Base-by-base conservation (phyloP, 2,329 filamentous ascomycete genomes). In the Blastomyces emzantsi region DNA sequence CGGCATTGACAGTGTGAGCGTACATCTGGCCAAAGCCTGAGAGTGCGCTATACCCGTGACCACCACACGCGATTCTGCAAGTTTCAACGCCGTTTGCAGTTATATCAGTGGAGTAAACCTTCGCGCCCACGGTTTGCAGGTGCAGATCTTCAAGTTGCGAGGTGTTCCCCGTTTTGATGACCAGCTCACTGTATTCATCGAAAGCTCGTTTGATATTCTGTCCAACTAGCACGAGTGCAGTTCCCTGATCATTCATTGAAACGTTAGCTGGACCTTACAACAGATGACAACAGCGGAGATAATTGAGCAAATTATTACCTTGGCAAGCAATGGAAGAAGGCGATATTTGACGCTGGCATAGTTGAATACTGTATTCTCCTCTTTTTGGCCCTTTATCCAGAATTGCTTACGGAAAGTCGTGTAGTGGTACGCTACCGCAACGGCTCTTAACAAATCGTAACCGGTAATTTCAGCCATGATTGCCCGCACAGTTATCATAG, bases 41-140 rank as follows among this genome's bases (percentile, higher is more conserved):
- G 19, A 72, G 70, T n/a, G 66, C 69, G 51, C 74, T 68, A 54
- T 74, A 78, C 1, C 76, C 76, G 61, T 77, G 74, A 1, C 75
- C 75, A 47, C 76, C 76, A 61, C 75, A 70, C n/a, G 67, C 65
- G 41, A 70, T 66, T 51, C 69, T 62, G 51, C 67, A 68, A 13
- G 66, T 69, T 59, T 69, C 68, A 33, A 70, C 66, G 1, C 67
- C 69, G 39, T 64, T 49, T 13, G 65, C 63, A 9, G 67, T 66
- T 45, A 68, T 66, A 22, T 69, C 67, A 2, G 68, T 69, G 28
- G 68, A 65, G 45, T 69, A 70, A 33, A 68, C 66, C 36, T 69
- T 70, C 9, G 66, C 68, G 43, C 67, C 66, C 1, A 69, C 68
- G 1, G 68, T 69, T 61, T 70, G 67, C 3, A 70, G 63, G 56